These are phyloP conservation scores for Singerocomus inundabilis DNA, from an alignment of 1,284 basidiomycete genomes.

Conservation along the genomic window DNA sequence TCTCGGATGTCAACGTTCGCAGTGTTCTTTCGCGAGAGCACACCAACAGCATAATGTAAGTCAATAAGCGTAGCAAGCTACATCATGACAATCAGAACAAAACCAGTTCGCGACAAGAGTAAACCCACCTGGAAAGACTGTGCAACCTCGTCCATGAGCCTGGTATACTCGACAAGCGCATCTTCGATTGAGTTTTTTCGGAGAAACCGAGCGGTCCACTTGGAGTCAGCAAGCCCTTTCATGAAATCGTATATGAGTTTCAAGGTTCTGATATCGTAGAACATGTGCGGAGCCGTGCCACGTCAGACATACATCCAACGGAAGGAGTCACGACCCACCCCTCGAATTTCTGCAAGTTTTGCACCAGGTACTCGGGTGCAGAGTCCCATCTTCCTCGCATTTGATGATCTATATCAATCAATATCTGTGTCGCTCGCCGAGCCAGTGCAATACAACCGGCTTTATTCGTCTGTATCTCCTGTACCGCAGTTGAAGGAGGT, in stretches of 20 bases:
- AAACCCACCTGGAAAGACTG: conserved; percentile 45
- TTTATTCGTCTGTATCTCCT: conserved; percentile 37
- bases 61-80: conserved; percentile 50
- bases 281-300: neutral
- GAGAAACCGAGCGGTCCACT: conserved; percentile 43
- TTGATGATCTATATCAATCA: conserved; percentile 45
- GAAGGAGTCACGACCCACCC: conserved; percentile 29
- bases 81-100: neutral
- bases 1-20: neutral
- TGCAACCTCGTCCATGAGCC: conserved; percentile 43
- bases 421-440: conserved; percentile 42
- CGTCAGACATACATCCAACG: neutral
- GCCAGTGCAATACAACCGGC: conserved; percentile 44
- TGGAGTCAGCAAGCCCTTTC: conserved; percentile 38
- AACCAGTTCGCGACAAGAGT: neutral
- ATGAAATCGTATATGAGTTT: conserved; percentile 42
- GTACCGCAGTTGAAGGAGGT: neutral
- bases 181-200: conserved; percentile 41
- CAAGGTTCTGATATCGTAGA: conserved; percentile 35
- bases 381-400: conserved; percentile 48
- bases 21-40: conserved; percentile 12
- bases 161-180: conserved; percentile 36
- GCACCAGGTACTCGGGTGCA: conserved; percentile 43
- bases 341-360: conserved; percentile 45
- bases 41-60: conserved; percentile 44